These are phyloP conservation scores for Fusarium sambucinum DNA, from an alignment of 2,329 filamentous ascomycete genomes.

Conservation along the genomic window DNA sequence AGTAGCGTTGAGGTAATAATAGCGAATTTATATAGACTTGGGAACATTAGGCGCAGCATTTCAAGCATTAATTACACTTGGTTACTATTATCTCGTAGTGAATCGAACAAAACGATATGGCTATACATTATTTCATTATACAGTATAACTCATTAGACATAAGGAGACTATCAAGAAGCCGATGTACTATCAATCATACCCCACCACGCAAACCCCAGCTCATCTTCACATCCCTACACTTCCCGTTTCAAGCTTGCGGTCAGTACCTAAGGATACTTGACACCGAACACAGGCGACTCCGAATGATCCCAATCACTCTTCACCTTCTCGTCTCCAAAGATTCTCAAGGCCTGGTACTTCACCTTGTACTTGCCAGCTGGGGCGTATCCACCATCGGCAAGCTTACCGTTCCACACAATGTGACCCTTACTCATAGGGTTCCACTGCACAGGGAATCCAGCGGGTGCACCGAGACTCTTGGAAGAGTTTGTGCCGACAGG, in stretches of 20 bases:
- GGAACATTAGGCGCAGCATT: neutral
- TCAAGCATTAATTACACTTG: neutral
- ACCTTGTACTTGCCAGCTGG: slow-evolving; percentile 65
- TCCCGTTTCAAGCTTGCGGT: neutral
- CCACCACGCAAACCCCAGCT: neutral
- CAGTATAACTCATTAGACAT: slow-evolving; percentile 5
- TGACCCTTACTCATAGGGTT: slow-evolving; percentile 41
- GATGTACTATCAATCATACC: neutral
- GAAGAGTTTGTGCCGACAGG: slow-evolving; percentile 46
- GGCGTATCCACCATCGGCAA: slow-evolving; percentile 61
- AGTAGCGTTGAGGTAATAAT: slow-evolving; percentile 10
- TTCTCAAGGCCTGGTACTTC: slow-evolving; percentile 60
- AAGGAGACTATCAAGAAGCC: neutral
- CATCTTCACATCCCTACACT: neutral
- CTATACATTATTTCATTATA: slow-evolving; percentile 4
- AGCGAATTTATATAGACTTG: neutral
- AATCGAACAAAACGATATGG: too few species aligned
- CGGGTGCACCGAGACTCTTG: slow-evolving; percentile 26
- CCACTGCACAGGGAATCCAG: slow-evolving; percentile 55
- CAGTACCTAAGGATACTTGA: slow-evolving; percentile 54
- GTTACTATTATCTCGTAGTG: neutral
- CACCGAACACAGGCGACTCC: slow-evolving; percentile 57
- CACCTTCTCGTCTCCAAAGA: slow-evolving; percentile 63
- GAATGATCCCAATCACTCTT: slow-evolving; percentile 61
- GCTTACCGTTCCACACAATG: slow-evolving; percentile 59